Base-by-base conservation (phyloP, 2,329 filamentous ascomycete species). In the Diaporthe sp. region DNA sequence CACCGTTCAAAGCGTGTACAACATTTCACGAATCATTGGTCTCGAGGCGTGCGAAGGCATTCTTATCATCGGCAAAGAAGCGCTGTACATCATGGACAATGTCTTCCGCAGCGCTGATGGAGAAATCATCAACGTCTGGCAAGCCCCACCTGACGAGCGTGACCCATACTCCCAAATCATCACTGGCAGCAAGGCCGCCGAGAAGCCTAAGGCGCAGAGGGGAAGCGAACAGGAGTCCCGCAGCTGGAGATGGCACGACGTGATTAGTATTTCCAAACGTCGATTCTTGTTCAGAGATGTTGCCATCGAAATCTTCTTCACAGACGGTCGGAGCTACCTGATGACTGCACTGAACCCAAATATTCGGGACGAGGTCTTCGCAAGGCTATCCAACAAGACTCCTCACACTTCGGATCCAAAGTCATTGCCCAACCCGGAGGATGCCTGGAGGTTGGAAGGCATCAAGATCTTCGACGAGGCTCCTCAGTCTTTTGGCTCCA, bases 101-200 rank as follows among this genome's bases (percentile, higher is more conserved):
- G 96, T 98, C 81, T 98, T 99, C 82, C 96, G 98, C 81, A 92
- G 96, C 78, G 93, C 94, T 2, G 97, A 98, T 81, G 96, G 96
- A 17, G 97, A 99, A 82, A 98, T 99, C 81, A 95, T 99, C 76
- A 96, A 98, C 80, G 96, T 98, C 12, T 96, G 94, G 91, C 95
- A 98, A 84, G 97, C 97, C 2, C 95, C 96, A 0, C 87, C 90
- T 1, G 96, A 98, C 79, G 97, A 99, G 84, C 93, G 97, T 31
- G 97, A 99, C 80, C 95, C 95, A 0, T 99, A 98, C 82, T 93
- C 98, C 25, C 95, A 97, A 80, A 96, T 98, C 83, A 97, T 99
- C 78, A 93, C 95, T 5, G 94, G 94, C 34, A 90, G 88, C 1
- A 91, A 91, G 77, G 85, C 87, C 0, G 83, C 86, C 1, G 94